These are phyloP conservation scores for Quercus wislizeni DNA, from an alignment of 306 rosid genomes.

Conservation along the genomic window DNA sequence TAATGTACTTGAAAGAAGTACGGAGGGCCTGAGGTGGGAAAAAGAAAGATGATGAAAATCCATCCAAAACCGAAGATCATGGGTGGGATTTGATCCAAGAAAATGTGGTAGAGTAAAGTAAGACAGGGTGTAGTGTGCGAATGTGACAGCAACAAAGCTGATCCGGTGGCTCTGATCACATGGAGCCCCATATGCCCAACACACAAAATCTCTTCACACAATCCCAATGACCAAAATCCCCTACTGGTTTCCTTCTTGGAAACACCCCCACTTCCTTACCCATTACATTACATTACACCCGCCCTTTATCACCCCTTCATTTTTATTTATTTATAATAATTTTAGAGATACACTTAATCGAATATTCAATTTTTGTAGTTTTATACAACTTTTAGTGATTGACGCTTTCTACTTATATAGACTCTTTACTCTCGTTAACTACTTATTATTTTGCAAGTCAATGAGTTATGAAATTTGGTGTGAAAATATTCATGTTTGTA, in stretches of 20 bases:
- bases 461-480: no score
- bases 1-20: background rate
- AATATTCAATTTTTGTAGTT: no score
- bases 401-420: no score
- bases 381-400: no score
- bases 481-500: no score
- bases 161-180: constrained; percentile 56
- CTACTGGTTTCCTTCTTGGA: constrained; percentile 86
- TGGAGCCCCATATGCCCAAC: constrained; percentile 95
- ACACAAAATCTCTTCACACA: constrained; percentile 46
- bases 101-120: background rate
- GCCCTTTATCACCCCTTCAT: no score
- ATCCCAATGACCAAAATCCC: constrained; percentile 63
- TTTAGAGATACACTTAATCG: fast-evolving
- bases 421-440: no score
- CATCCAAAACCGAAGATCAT: no score
- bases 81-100: constrained; percentile 25
- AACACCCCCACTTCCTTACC: constrained; percentile 56
- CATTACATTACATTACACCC: background rate
- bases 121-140: constrained; percentile 43
- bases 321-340: background rate
- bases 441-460: no score
- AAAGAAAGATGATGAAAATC: background rate
- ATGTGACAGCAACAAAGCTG: constrained; percentile 50
- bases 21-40: background rate